Conservation (phyloP, 768 basidiomycete species). For the Agaricus blazei region DNA sequence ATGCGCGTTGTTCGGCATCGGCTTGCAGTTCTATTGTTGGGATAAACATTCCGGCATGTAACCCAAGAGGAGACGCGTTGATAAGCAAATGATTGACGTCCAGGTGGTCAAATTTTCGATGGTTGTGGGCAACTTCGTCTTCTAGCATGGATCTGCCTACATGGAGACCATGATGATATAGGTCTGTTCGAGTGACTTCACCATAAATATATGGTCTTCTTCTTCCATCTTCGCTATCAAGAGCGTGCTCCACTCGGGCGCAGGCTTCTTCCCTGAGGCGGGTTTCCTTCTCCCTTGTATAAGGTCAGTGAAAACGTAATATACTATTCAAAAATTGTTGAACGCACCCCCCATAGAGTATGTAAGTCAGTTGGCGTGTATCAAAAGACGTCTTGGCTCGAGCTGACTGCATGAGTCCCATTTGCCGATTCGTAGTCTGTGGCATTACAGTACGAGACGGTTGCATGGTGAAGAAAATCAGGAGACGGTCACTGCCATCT, state of each 20-base stretch:
- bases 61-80: constrained; percentile 21
- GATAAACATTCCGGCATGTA: constrained; percentile 20
- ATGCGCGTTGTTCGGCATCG: constrained; percentile 16
- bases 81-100: constrained; percentile 14
- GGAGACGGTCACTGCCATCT: not conserved
- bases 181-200: constrained; percentile 15
- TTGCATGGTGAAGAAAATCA: not conserved
- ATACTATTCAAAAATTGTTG: not conserved
- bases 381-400: constrained; percentile 10
- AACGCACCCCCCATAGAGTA: constrained; percentile 16
- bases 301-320: not conserved
- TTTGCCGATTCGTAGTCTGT: constrained; percentile 3
- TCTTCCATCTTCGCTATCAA: constrained; percentile 9
- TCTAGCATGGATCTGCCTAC: constrained; percentile 16
- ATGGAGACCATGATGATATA: constrained; percentile 19
- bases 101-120: constrained; percentile 12
- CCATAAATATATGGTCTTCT: constrained; percentile 14
- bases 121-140: constrained; percentile 14
- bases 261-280: constrained; percentile 5
- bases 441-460: not conserved
- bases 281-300: not conserved
- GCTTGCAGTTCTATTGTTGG: constrained; percentile 19
- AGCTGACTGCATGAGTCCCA: constrained; percentile 13
- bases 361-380: constrained; percentile 13
- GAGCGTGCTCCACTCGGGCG: constrained; percentile 12